A percentile compares a stretch with the other conserved stretches of the same genome.
phyloP scores from a whole-genome alignment of 1,284 basidiomycete species.

The Termitomyces sp. region DNA sequence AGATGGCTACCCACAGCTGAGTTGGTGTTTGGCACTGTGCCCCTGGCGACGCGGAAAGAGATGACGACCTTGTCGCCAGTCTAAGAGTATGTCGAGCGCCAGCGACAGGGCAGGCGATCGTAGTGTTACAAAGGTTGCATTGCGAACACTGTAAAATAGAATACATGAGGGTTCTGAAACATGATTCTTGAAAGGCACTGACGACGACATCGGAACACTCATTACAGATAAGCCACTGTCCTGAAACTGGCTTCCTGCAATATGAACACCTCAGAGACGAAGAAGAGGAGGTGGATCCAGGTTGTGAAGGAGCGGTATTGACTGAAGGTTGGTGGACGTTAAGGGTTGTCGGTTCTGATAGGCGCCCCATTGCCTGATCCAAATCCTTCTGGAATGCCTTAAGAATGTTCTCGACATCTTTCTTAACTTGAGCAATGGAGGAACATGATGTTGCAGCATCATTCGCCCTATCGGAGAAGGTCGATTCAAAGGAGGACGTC shows the following conservation, averaged over 20 bases:
- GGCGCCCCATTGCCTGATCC: conserved; percentile 41
- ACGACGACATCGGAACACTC: background rate
- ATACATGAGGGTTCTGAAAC: background rate
- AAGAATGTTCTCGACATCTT: conserved; percentile 51
- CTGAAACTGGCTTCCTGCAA: background rate
- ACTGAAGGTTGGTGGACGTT: background rate
- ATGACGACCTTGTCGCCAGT: background rate
- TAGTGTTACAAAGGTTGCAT: background rate
- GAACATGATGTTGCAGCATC: conserved; percentile 38
- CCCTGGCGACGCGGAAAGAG: background rate
- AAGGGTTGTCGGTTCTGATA: conserved; percentile 32
- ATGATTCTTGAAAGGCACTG: background rate
- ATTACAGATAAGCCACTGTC: background rate
- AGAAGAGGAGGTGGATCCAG: conserved; percentile 3
- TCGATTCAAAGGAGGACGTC: background rate
- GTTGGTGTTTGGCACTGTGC: background rate
- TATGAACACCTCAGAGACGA: background rate
- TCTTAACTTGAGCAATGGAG: conserved; percentile 45
- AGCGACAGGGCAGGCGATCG: background rate
- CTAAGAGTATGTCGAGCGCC: background rate
- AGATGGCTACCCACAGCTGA: background rate
- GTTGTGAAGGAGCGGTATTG: background rate
- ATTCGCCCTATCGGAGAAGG: conserved; percentile 19
- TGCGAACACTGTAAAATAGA: background rate
- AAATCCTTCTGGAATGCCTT: conserved; percentile 59